Conservation (phyloP, 176 grass and related monocot species). For the Oryza officinalis region DNA sequence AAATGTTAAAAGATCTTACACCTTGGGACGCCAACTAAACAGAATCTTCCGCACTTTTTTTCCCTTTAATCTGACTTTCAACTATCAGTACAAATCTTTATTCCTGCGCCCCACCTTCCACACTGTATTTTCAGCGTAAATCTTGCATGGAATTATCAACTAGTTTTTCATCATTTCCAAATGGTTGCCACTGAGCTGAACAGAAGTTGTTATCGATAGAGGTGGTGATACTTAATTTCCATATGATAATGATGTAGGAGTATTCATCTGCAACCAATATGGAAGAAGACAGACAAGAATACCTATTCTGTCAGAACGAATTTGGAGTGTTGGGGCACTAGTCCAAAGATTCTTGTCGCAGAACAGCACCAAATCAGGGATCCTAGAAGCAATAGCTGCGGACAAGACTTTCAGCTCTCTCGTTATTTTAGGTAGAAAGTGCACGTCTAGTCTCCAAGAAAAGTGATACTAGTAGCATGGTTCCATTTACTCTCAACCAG, state of each 20-base stretch:
- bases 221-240: slow-evolving; percentile 7
- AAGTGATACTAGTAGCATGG: slow-evolving; percentile 6
- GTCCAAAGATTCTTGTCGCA: slow-evolving; percentile 43
- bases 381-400: slow-evolving; percentile 25
- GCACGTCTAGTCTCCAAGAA: slow-evolving; percentile 3
- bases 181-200: neutral
- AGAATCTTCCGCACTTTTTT: slow-evolving; percentile 44
- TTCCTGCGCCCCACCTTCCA: neutral
- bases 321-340: slow-evolving; percentile 16
- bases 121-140: neutral
- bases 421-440: slow-evolving; percentile 35
- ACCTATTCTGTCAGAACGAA: slow-evolving; percentile 39
- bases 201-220: neutral
- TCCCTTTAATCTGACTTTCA: neutral
- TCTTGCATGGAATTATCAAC: neutral
- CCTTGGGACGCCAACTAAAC: slow-evolving; percentile 20
- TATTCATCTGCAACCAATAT: neutral
- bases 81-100: neutral
- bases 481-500: neutral
- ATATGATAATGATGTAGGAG: neutral
- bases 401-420: slow-evolving; percentile 3
- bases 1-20: slow-evolving; percentile 32
- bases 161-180: neutral
- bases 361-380: slow-evolving; percentile 40
- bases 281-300: slow-evolving; percentile 25